Evolutionary conservation across 768 basidiomycete species (phyloP), one percentile per base, ranked within the genome.

Genomic region (Trametes coccinea): DNA sequence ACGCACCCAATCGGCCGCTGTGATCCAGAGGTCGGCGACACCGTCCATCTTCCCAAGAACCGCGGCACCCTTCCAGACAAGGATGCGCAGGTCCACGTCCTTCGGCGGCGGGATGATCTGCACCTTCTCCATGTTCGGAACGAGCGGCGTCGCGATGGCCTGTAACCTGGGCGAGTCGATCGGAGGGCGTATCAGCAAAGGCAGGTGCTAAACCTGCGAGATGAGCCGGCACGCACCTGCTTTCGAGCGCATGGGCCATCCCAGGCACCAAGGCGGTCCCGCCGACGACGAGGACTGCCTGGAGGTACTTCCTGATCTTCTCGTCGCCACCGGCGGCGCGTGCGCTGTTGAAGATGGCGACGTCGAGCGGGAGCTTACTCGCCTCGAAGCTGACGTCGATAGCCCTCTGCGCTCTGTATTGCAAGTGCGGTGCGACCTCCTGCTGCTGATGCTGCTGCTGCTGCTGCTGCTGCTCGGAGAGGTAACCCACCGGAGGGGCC

Each of bases 61-160:
- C 7, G 89, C 85, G 5, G 89, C 93, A 9, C 97, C 97, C 73
- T 98, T 98, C 97, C 97, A 99, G 14, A 87, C 87, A 34, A 98
- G 82, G 40, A 93, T 87, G 29, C 86, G 83, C 5, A 93, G 93
- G 74, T 98, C 95, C 46, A 98, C 74, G 62, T 94, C 93, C 72
- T 95, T 90, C 1, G 95, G 95, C 2, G 94, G 90, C n/a, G 94
- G 92, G 48, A 98, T 90, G 60, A 97, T 92, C 65, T 89, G 86
- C 6, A 96, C 90, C 67, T 90, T 91, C 70, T 91, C 89, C 86
- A 95, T 92, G 70, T 87, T 88, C 14, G 84, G 82, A 14, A 92
- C 88, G 44, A 95, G 74, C 5, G 92, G 90, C 8, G 89, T 91
- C 9, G 90, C 90, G 56, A 93, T 93, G 0, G 90, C 92, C 70